Evolutionary conservation across 148 eudicot genomes (phyloP), one percentile per base, ranked within the genome.

Genomic region (Cornus kousa): DNA sequence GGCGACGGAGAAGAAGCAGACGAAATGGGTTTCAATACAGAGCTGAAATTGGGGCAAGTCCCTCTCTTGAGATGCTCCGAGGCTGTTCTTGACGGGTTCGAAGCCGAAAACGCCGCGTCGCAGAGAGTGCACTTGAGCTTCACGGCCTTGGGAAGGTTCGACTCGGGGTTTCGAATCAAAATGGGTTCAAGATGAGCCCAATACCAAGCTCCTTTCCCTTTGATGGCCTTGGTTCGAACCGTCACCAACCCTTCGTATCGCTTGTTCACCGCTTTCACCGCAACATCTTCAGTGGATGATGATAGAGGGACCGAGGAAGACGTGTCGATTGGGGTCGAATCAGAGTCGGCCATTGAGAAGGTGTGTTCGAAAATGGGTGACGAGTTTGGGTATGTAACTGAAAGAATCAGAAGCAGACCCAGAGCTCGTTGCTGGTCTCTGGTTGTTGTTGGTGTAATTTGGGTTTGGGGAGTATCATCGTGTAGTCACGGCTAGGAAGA

Each of bases 201-300:
- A 55, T 77, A 77, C 80, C 80, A 77, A 70, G 80, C 80, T 55
- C 80, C 80, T 70, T 77, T 77, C 48, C 80, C 73, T 69, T 71
- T 33, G 23, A 77, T 46, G n/a, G 80, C 80, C 74, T 69, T 32
- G n/a, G 33, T 74, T 31, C 59, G 46, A 17, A 76, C 69, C 16
- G 24, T 19, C 50, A 80, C 80, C 5, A 77, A 70, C n/a, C 80
- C 73, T 69, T 77, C 67, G 80, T 32, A 77, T 6, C 80, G 73
- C 74, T 77, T 77, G 80, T 77, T 77, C 13, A 77, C 32, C n/a
- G 80, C 72, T 35, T 55, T 77, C 10, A 53, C 74, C 5, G 73
- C 31, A 5, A 69, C 67, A 7, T 77, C 80, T n/a, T 77, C 80
- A 10, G 66, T n/a, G 6, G 46, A 53, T 5, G 72, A 28, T 10